These are phyloP conservation scores for Trichoderma asperellum DNA, from an alignment of 2,329 filamentous ascomycete species.

Conservation along the genomic window DNA sequence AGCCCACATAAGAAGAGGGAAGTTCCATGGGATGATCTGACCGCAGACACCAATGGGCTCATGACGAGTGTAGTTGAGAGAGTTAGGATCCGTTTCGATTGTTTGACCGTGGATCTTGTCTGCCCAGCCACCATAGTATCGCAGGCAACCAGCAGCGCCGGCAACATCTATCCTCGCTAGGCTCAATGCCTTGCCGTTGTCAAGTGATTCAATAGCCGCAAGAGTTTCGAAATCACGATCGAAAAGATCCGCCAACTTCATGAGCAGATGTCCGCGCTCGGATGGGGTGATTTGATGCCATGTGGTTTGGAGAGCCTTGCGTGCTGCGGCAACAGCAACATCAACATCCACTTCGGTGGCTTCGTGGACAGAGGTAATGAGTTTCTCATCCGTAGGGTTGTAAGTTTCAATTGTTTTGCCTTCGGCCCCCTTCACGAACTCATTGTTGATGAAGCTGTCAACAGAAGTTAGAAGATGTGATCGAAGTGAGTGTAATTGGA, in stretches of 20 bases:
- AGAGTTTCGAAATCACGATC: constrained; percentile 79
- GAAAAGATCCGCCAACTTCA: constrained; percentile 77
- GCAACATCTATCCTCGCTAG: constrained; percentile 76
- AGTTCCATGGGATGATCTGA: constrained; percentile 91
- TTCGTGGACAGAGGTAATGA: constrained; percentile 81
- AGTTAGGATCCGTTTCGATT: constrained; percentile 72
- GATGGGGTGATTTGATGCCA: constrained; percentile 73
- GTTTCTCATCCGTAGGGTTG: constrained; percentile 84
- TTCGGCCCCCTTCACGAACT: constrained; percentile 78
- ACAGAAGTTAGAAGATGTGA: not conserved
- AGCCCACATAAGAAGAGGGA: constrained; percentile 76
- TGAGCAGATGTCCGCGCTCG: constrained; percentile 69
- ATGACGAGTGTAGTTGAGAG: constrained; percentile 74
- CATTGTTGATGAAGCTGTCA: constrained; percentile 81
- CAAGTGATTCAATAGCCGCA: constrained; percentile 81
- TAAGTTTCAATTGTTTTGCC: constrained; percentile 91
- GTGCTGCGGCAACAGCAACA: constrained; percentile 80
- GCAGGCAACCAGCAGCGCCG: constrained; percentile 68
- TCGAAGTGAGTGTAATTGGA: not conserved
- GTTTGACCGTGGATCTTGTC: constrained; percentile 92
- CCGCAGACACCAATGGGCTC: constrained; percentile 82
- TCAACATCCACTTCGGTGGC: constrained; percentile 85
- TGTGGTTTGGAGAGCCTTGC: constrained; percentile 78
- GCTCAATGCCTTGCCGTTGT: constrained; percentile 81
- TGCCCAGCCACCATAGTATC: constrained; percentile 80